Base-by-base conservation (phyloP, 768 basidiomycete species). In the Leccinum disarticulatum region DNA sequence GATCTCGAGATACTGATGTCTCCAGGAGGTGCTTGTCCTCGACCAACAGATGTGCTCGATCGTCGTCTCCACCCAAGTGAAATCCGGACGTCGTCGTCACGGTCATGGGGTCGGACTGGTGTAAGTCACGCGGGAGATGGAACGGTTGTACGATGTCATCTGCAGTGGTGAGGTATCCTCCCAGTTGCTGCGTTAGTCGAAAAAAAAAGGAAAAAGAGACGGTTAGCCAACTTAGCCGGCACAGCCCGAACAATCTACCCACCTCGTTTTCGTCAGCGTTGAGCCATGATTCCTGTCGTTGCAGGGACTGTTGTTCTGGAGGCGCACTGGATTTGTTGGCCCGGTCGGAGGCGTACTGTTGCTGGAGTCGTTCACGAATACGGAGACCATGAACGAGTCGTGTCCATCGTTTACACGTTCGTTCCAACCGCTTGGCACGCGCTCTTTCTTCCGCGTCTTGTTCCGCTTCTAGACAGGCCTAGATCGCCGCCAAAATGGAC, bases 401-500 rank as follows among this genome's bases (percentile, higher is more conserved):
- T 55, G 80, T 83, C 96, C 96, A 99, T 22, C 88, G 85, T 72
- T 94, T 95, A 63, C 96, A 74, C 0, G 87, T 88, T 36, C 87
- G 84, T 54, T 93, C 93, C 64, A 90, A 83, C 58, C 81, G 83
- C 74, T 93, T 95, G 10, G 77, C 77, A 25, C 83, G 82, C 50
- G 89, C 89, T 66, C 86, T 92, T 72, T 91, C 87, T 59, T 88
- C 85, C 5, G 87, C 88, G 27, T 85, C 83, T 62, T 86, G 84
- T 67, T 92, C 90, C 11, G 88, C 83, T 73, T 89, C 90, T 83
- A 85, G 86, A 66, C 88, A 98, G 2, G 94, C 95, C 94, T 97
- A 30, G 59, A 59, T 65, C 56, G 14, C 61, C 60, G 49, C 48
- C 67, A 22, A 56, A 64, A 53, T 17, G 15, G 38, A 2, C 52